phyloP scores from a whole-genome alignment of 2,329 filamentous ascomycete species.

The Diplodia seriata region DNA sequence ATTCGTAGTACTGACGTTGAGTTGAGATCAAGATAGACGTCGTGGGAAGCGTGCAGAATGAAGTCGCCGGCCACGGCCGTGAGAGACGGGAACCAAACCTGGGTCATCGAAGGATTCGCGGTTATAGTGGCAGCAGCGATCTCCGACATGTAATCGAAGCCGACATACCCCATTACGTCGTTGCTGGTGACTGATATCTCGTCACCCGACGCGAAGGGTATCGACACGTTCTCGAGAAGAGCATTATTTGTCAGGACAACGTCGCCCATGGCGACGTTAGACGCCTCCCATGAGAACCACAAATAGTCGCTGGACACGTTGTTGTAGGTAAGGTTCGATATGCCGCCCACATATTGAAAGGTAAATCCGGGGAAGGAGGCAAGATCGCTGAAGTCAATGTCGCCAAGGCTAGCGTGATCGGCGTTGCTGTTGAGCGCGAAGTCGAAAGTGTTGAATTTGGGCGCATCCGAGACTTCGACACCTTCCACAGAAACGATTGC shows the following conservation, averaged over 20 bases:
- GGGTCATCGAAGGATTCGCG: background rate
- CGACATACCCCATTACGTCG: background rate
- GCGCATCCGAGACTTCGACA: background rate
- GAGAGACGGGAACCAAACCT: background rate
- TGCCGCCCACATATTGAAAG: background rate
- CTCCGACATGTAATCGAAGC: background rate
- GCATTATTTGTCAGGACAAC: background rate
- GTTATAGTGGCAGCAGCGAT: background rate
- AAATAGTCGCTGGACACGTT: conserved; percentile 2
- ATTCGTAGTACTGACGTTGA: background rate
- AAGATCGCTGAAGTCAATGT: background rate
- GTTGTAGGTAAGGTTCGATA: background rate
- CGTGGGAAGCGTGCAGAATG: background rate
- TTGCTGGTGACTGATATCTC: background rate
- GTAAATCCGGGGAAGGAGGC: background rate
- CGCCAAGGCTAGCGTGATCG: background rate
- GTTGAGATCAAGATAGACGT: conserved; percentile 5
- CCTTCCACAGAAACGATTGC: background rate
- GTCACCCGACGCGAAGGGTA: background rate
- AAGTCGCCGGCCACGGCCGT: conserved; percentile 5
- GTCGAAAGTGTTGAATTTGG: background rate
- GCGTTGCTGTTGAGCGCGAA: background rate
- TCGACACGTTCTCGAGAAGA: background rate
- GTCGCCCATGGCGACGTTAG: background rate
- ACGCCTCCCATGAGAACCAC: background rate